Conservation (phyloP, 176 grass and related monocot species). For the Cenchrus americanus region DNA sequence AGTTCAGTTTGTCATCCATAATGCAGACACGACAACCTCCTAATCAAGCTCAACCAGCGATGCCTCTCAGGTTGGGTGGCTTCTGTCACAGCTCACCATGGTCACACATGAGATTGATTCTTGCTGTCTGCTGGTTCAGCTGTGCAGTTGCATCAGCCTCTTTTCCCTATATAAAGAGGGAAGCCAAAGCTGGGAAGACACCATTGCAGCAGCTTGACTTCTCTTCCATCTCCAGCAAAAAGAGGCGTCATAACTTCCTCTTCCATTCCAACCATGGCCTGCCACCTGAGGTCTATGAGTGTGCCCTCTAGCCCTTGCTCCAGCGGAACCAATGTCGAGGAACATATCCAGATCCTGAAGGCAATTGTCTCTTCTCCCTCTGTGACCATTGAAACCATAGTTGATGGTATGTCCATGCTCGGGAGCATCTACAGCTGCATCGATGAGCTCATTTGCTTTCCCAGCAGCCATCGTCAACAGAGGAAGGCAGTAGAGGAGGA, state of each 20-base stretch:
- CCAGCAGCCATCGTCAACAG: too few species aligned
- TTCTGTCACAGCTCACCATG: not conserved
- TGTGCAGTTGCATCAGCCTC: not conserved
- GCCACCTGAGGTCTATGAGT: not conserved
- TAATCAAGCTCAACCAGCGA: conserved; percentile 1
- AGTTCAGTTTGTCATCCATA: not conserved
- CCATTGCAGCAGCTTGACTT: not conserved
- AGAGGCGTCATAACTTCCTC: not conserved
- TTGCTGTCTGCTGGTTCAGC: conserved; percentile 11
- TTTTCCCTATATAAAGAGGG: conserved; percentile 26
- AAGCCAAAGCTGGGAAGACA: not conserved
- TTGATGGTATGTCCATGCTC: too few species aligned
- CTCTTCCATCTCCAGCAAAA: conserved; percentile 3
- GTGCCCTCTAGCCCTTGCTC: conserved; percentile 18
- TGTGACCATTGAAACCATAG: not conserved
- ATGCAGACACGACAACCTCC: not conserved
- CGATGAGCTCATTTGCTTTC: too few species aligned
- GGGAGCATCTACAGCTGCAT: too few species aligned
- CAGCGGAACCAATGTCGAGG: not conserved
- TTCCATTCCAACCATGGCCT: not conserved
- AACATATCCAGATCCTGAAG: conserved; percentile 14
- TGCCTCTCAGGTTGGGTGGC: not conserved
- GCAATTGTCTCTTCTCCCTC: conserved; percentile 15
- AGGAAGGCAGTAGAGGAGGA: too few species aligned
- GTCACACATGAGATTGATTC: conserved; percentile 21